Conservation (phyloP, 495 filamentous ascomycete species). For the Durotheca rogersii region DNA sequence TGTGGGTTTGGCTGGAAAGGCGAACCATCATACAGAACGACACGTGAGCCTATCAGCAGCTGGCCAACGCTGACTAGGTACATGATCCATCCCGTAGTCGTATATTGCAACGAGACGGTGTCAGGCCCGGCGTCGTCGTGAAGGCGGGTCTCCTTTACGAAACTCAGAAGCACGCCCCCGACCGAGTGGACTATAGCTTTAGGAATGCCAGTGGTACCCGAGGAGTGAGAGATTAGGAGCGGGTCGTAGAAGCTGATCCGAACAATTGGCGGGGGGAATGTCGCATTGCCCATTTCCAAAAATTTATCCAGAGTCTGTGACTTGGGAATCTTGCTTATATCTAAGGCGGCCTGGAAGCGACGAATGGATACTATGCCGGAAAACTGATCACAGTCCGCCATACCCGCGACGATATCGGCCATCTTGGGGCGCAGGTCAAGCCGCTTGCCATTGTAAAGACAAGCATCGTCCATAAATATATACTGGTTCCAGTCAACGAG, state of each 20-base stretch:
- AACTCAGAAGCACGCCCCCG: conserved; percentile 61
- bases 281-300: conserved; percentile 44
- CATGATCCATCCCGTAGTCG: conserved; percentile 83
- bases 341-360: conserved; percentile 60
- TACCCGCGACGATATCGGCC: conserved; percentile 59
- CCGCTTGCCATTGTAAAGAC: conserved; percentile 75
- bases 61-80: conserved; percentile 60
- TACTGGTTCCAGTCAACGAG: conserved; percentile 42
- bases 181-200: conserved; percentile 75
- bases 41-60: conserved; percentile 56
- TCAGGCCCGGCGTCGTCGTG: conserved; percentile 55
- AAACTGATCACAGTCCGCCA: conserved; percentile 60
- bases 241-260: conserved; percentile 66
- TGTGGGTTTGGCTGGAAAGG: conserved; percentile 67
- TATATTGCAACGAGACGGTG: conserved; percentile 58
- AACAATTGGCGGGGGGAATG: conserved; percentile 53
- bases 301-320: conserved; percentile 56
- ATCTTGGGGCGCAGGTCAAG: conserved; percentile 74
- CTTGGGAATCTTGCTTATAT: conserved; percentile 57
- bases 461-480: conserved; percentile 75
- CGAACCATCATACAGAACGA: conserved; percentile 73
- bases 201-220: conserved; percentile 70
- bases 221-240: conserved; percentile 70
- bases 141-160: conserved; percentile 60
- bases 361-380: conserved; percentile 64